Percentiles rank a stretch among this genome's conserved stretches.
Evolutionary conservation across 176 grass and related monocot species (phyloP).

Genomic region (Areca catechu): DNA sequence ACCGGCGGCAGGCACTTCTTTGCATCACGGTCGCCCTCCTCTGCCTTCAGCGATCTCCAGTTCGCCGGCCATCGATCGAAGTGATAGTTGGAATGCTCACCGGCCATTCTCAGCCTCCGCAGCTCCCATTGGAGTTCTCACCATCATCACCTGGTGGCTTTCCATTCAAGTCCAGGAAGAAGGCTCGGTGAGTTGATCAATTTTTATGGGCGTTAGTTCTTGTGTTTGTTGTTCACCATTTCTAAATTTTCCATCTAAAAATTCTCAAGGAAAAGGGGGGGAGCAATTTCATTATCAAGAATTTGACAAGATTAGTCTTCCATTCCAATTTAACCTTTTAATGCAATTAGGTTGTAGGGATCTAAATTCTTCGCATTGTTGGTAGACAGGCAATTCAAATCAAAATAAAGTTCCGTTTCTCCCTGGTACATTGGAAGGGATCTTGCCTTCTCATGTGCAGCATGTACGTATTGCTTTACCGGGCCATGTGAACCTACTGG

Average conservation of each 20-base stretch:
- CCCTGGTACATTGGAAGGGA: conserved; percentile 21
- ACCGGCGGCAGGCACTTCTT: conserved; percentile 62
- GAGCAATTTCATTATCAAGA: neutral
- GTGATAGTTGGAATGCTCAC: conserved; percentile 65
- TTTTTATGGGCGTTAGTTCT: conserved; percentile 19
- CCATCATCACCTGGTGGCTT: conserved; percentile 67
- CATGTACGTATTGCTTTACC: conserved; percentile 23
- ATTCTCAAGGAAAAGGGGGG: conserved; percentile 14
- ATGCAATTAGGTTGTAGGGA: neutral
- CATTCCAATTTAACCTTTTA: neutral
- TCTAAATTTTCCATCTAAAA: conserved; percentile 27
- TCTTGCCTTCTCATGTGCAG: conserved; percentile 34
- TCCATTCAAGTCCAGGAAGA: conserved; percentile 58
- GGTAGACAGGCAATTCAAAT: neutral
- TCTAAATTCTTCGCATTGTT: neutral
- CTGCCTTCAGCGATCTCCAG: conserved; percentile 75
- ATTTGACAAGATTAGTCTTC: neutral
- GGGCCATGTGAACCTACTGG: conserved; percentile 11
- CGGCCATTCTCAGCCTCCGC: conserved; percentile 53
- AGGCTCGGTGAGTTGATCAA: conserved; percentile 40
- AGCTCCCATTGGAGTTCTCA: conserved; percentile 75
- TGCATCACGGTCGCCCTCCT: conserved; percentile 77
- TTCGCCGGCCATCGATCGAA: conserved; percentile 54
- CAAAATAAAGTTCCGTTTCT: conserved; percentile 1
- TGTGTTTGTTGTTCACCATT: conserved; percentile 29